These are phyloP conservation scores for Colletotrichum sp. DNA, from an alignment of 2,329 filamentous ascomycete genomes.

Conservation along the genomic window DNA sequence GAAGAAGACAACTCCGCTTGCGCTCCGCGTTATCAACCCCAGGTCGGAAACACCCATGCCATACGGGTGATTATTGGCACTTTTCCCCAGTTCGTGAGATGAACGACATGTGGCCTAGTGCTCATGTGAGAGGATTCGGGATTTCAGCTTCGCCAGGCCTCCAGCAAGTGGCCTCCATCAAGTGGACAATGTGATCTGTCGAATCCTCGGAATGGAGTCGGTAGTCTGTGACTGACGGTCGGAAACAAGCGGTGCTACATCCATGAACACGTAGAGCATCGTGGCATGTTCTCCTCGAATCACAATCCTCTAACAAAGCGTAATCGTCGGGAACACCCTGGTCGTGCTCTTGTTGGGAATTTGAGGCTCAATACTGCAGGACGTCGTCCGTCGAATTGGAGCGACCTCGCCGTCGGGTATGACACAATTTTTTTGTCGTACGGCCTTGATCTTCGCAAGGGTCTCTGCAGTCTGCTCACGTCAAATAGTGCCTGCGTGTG, in stretches of 20 bases:
- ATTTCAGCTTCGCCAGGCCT: background rate
- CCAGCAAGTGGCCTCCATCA: background rate
- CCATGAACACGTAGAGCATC: background rate
- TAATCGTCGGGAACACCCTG: background rate
- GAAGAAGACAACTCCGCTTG: conserved; percentile 12
- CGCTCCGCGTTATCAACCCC: conserved; percentile 5
- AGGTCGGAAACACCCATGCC: background rate
- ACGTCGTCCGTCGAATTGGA: background rate
- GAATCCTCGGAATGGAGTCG: background rate
- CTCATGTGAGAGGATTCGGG: background rate
- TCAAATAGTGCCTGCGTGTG: background rate
- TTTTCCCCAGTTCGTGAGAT: background rate
- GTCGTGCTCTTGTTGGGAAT: background rate
- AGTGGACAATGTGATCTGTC: background rate
- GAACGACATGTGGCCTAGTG: background rate
- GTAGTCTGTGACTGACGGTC: background rate
- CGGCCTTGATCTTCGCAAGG: conserved; percentile 7
- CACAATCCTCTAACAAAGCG: background rate
- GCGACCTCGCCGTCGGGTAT: background rate
- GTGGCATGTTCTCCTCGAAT: background rate
- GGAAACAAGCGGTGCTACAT: background rate
- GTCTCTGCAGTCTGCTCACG: background rate
- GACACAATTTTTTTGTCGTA: background rate
- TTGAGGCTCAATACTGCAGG: background rate
- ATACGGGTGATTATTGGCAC: background rate